Percentiles rank a stretch among this genome's conserved stretches.
Evolutionary conservation across 441 rosid species (phyloP).

Genomic region (Manihot esculenta): DNA sequence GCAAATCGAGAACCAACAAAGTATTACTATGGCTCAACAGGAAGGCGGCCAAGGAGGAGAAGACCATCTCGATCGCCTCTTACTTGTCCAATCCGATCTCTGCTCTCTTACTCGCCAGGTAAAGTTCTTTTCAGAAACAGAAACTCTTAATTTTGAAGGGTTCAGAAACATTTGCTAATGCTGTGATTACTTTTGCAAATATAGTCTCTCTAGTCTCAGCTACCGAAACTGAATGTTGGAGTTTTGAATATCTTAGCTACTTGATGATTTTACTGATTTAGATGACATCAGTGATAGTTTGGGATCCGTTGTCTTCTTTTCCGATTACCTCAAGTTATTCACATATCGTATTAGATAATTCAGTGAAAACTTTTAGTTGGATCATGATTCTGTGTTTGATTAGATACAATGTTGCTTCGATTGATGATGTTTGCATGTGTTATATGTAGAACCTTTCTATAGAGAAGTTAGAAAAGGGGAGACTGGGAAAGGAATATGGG

Average conservation of each 20-base stretch:
- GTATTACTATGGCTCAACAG: neutral
- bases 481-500: neutral
- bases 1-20: neutral
- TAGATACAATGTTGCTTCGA: neutral
- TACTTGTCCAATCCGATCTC: conserved; percentile 68
- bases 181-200: neutral
- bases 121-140: neutral
- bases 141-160: too few relatives aligned
- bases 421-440: neutral
- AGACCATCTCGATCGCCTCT: conserved; percentile 54
- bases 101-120: conserved; percentile 62
- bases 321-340: neutral
- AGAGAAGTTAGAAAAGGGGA: neutral
- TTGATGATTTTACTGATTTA: neutral
- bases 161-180: too few relatives aligned
- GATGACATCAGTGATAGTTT: neutral
- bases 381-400: neutral
- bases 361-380: neutral
- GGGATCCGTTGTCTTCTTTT: neutral
- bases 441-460: neutral
- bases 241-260: neutral
- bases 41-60: conserved; percentile 20
- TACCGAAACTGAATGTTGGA: neutral
- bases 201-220: neutral
- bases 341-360: neutral